Evolutionary conservation across 306 rosid species (phyloP).

Genomic region (Carpinus viminea): DNA sequence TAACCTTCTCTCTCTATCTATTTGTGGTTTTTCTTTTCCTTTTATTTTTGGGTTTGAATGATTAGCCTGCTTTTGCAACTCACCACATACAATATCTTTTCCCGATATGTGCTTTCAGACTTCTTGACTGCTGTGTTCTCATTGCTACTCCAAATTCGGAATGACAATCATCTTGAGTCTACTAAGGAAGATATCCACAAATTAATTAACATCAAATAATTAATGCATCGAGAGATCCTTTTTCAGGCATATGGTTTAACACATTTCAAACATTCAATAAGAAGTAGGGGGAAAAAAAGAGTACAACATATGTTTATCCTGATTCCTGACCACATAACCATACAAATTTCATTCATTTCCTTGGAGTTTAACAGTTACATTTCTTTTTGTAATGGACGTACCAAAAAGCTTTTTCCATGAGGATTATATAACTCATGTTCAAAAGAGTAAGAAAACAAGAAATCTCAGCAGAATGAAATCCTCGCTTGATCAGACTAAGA

Average conservation of each 20-base stretch:
- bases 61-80: neutral
- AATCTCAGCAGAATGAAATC: neutral
- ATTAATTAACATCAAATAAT: neutral
- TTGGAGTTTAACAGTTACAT: neutral
- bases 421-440: neutral
- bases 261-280: constrained; percentile 1
- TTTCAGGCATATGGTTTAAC: neutral
- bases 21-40: neutral
- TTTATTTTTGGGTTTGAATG: neutral
- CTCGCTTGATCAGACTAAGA: neutral
- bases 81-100: neutral
- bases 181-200: constrained; percentile 4
- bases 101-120: neutral
- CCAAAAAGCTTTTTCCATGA: neutral
- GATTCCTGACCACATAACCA: neutral
- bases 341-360: neutral
- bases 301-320: neutral
- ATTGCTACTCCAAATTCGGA: neutral
- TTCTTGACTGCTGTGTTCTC: neutral
- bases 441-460: neutral
- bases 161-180: constrained; percentile 8
- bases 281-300: neutral
- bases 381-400: neutral
- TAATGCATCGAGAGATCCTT: neutral
- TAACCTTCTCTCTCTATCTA: neutral